Conservation (phyloP, 2,329 filamentous ascomycete genomes). For the Ophiocordyceps polyrhachis-furcata region DNA sequence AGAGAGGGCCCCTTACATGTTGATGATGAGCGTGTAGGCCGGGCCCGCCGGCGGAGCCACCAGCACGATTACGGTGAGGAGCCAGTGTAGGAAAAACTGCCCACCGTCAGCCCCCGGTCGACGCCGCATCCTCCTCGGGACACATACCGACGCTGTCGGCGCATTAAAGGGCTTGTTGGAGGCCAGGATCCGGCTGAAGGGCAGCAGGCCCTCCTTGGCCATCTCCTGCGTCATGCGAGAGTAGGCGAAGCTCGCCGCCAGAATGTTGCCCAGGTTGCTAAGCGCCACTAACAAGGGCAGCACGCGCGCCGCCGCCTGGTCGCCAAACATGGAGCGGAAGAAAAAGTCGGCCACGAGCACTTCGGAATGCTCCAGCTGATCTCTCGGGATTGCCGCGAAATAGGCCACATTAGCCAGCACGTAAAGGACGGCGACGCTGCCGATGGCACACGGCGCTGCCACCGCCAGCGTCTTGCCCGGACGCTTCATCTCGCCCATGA, state of each 20-base stretch:
- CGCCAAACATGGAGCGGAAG: slow-evolving; percentile 42
- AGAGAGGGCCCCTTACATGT: background rate
- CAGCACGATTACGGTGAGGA: slow-evolving; percentile 1
- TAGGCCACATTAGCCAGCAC: slow-evolving; percentile 47
- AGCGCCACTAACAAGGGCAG: slow-evolving; percentile 39
- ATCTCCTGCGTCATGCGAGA: slow-evolving; percentile 44
- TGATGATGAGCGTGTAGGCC: slow-evolving; percentile 1
- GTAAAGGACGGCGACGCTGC: slow-evolving; percentile 39
- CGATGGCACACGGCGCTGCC: slow-evolving; percentile 38
- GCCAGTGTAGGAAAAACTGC: slow-evolving; percentile 1
- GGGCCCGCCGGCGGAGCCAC: background rate
- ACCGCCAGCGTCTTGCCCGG: slow-evolving; percentile 33
- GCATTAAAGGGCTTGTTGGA: slow-evolving; percentile 44
- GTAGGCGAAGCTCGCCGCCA: slow-evolving; percentile 41
- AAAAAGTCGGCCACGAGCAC: slow-evolving; percentile 42
- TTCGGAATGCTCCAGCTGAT: slow-evolving; percentile 36
- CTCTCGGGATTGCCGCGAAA: slow-evolving; percentile 42
- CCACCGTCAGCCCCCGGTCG: background rate
- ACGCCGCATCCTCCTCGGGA: background rate
- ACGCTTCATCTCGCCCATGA: slow-evolving; percentile 36
- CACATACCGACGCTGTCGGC: background rate
- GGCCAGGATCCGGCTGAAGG: slow-evolving; percentile 47
- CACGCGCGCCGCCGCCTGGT: slow-evolving; percentile 27
- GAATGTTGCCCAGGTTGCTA: slow-evolving; percentile 42
- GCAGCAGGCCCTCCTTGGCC: slow-evolving; percentile 50